phyloP scores from a whole-genome alignment of 768 basidiomycete genomes.

The Pulveroboletus ravenelii region DNA sequence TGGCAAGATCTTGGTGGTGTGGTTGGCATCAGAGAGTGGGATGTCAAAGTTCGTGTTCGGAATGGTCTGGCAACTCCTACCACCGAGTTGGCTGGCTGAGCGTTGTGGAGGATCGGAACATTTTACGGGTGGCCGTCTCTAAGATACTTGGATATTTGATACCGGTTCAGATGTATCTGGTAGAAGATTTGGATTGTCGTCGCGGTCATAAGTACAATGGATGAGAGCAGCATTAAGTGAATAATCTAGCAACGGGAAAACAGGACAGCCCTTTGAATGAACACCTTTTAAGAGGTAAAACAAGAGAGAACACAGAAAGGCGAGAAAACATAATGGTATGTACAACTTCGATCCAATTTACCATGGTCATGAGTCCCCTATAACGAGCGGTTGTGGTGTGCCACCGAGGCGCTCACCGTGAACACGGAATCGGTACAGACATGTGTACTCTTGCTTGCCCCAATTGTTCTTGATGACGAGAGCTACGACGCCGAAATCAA shows the following conservation, averaged over 20 bases:
- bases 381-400: constrained; percentile 33
- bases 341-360: constrained; percentile 1
- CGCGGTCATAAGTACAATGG: constrained; percentile 22
- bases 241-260: constrained; percentile 20
- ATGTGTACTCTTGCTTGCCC: constrained; percentile 80
- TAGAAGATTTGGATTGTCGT: constrained; percentile 17
- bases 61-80: constrained; percentile 7
- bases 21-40: constrained; percentile 76
- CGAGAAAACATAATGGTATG: constrained; percentile 5
- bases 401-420: constrained; percentile 58
- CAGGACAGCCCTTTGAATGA: constrained; percentile 3
- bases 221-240: constrained; percentile 15
- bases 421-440: constrained; percentile 81
- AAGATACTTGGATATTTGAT: no score
- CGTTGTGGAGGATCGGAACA: constrained; percentile 3
- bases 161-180: neutral
- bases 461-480: constrained; percentile 82
- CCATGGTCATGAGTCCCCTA: constrained; percentile 16
- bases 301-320: neutral
- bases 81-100: constrained; percentile 2
- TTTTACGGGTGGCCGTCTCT: no score
- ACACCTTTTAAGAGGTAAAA: constrained; percentile 1
- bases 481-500: constrained; percentile 85
- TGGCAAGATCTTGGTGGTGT: constrained; percentile 68
- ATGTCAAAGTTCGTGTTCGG: constrained; percentile 48